Evolutionary conservation across 1,139 yeast genomes (phyloP).

Genomic region (Meyerozyma smithsonii): DNA sequence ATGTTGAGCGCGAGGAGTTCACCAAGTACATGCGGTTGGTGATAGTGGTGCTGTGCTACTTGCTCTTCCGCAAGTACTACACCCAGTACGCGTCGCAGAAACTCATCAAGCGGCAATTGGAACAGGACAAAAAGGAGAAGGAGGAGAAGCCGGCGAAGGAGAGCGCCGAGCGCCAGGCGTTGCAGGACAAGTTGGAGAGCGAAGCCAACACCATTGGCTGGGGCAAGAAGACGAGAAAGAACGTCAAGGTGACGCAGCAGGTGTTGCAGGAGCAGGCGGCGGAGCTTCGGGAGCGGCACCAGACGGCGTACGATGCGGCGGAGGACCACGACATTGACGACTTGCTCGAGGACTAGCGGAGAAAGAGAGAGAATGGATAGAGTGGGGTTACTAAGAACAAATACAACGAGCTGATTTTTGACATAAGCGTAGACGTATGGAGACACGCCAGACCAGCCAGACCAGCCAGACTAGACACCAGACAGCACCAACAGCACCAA

Average conservation of each 20-base stretch:
- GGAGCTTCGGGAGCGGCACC: slow-evolving; percentile 40
- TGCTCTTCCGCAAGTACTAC: slow-evolving; percentile 34
- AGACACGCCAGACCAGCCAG: too few species aligned
- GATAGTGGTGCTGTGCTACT: slow-evolving; percentile 31
- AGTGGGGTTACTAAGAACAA: too few species aligned
- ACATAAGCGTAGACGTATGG: not conserved
- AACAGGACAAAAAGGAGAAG: slow-evolving; percentile 41
- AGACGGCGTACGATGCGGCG: slow-evolving; percentile 48
- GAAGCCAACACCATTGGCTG: slow-evolving; percentile 62
- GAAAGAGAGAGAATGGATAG: not conserved
- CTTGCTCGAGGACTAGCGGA: slow-evolving; percentile 49
- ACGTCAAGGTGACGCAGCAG: slow-evolving; percentile 50
- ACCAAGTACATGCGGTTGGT: slow-evolving; percentile 36
- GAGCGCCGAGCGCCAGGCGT: slow-evolving; percentile 25
- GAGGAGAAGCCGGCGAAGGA: slow-evolving; percentile 30
- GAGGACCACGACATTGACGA: slow-evolving; percentile 66
- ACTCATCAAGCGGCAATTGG: slow-evolving; percentile 49
- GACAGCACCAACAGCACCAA: too few species aligned
- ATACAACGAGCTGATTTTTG: too few species aligned
- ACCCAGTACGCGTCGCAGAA: slow-evolving; percentile 28
- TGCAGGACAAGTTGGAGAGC: slow-evolving; percentile 24
- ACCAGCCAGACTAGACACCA: too few species aligned
- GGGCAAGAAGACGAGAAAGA: slow-evolving; percentile 70
- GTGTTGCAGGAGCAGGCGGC: slow-evolving; percentile 45
- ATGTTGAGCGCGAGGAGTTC: slow-evolving; percentile 31